phyloP scores from a whole-genome alignment of 2,329 filamentous ascomycete species.

The Sporothrix dimorphospora region DNA sequence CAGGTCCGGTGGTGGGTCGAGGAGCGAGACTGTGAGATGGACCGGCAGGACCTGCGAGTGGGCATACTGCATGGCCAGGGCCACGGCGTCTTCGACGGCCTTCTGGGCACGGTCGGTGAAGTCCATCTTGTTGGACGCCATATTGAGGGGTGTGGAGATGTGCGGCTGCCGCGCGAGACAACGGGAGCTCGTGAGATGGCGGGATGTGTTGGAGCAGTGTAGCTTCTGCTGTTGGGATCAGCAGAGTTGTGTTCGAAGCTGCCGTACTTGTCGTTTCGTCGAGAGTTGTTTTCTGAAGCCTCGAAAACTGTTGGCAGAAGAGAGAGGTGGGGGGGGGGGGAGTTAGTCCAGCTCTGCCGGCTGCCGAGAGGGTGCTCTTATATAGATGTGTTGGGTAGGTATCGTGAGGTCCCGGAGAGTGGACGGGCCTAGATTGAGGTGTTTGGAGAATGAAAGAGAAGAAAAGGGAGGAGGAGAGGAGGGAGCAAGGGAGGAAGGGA shows the following conservation, averaged over 20 bases:
- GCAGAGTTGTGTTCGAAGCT: background rate
- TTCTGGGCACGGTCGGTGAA: conserved; percentile 94
- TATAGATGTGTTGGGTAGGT: conserved; percentile 7
- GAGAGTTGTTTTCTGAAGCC: background rate
- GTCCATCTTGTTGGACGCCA: conserved; percentile 78
- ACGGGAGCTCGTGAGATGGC: background rate
- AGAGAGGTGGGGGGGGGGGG: background rate
- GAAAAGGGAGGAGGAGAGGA: background rate
- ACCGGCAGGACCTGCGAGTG: conserved; percentile 90
- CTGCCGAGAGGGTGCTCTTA: conserved; percentile 1
- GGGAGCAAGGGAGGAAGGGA: conserved; percentile 3
- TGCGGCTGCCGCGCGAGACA: too few relatives aligned
- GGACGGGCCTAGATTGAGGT: background rate
- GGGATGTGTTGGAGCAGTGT: background rate
- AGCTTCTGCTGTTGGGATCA: conserved; percentile 20
- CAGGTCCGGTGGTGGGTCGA: conserved; percentile 73
- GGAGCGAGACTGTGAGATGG: conserved; percentile 82
- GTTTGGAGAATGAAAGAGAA: background rate
- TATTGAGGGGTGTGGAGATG: conserved; percentile 27
- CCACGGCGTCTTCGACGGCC: conserved; percentile 85
- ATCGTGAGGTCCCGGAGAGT: conserved; percentile 31
- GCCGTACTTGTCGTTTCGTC: background rate
- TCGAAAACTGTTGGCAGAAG: background rate
- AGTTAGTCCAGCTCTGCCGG: background rate
- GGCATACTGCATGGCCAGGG: conserved; percentile 83